Percentiles rank a stretch among this genome's conserved stretches.
Conservation (phyloP, 257 asterid genomes). For the Fraxinus americana region DNA sequence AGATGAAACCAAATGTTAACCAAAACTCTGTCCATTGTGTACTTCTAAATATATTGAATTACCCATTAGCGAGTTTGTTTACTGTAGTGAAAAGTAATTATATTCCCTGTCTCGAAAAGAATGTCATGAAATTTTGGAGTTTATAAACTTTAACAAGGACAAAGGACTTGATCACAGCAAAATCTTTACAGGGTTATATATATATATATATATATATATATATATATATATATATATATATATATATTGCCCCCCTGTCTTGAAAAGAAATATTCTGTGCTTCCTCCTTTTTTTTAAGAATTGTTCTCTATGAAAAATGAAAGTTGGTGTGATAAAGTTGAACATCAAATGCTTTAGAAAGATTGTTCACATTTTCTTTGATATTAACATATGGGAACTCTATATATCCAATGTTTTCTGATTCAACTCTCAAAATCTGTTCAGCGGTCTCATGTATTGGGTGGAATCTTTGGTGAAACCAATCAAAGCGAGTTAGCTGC, state of each 20-base stretch:
- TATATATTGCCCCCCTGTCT: background rate
- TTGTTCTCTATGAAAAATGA: background rate
- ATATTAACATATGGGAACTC: background rate
- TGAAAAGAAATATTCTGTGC: background rate
- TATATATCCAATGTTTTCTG: slow-evolving; percentile 14
- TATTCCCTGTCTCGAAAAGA: background rate
- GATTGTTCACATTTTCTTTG: slow-evolving; percentile 15
- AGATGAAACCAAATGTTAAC: background rate
- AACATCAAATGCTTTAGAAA: slow-evolving; percentile 21
- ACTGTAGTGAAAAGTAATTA: background rate
- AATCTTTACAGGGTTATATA: background rate
- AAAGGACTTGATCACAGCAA: background rate
- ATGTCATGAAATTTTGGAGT: background rate
- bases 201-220: no score
- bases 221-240: no score
- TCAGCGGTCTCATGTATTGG: slow-evolving; percentile 48
- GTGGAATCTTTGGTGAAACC: slow-evolving; percentile 80
- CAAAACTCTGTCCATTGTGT: background rate
- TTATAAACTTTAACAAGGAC: background rate
- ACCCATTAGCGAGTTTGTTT: background rate
- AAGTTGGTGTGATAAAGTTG: slow-evolving; percentile 1
- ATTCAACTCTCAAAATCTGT: slow-evolving; percentile 28
- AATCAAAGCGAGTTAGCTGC: slow-evolving; percentile 95
- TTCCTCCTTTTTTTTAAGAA: background rate
- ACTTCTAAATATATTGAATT: background rate